Conservation (phyloP, 2,329 filamentous ascomycete genomes). For the Fusarium caatingaense region DNA sequence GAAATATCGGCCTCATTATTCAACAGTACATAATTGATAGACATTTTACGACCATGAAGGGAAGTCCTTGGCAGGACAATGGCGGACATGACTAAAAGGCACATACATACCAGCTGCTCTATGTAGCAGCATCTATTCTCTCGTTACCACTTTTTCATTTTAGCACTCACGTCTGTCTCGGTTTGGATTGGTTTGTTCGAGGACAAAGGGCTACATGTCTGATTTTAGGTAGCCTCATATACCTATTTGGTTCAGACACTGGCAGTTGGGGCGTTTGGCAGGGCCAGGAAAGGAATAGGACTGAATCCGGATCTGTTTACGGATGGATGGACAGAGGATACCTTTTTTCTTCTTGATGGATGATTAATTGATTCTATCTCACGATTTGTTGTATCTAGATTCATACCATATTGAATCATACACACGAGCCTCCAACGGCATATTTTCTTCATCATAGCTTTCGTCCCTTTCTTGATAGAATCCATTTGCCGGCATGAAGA, state of each 20-base stretch:
- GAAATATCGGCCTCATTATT: slow-evolving; percentile 39
- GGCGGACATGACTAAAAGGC: slow-evolving; percentile 27
- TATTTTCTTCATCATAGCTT: slow-evolving; percentile 30
- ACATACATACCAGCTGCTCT: slow-evolving; percentile 26
- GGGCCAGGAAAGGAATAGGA: slow-evolving; percentile 32
- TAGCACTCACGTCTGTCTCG: slow-evolving; percentile 34
- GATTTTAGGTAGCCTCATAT: slow-evolving; percentile 24
- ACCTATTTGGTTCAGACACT: slow-evolving; percentile 13
- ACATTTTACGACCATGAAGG: slow-evolving; percentile 44
- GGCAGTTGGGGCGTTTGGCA: slow-evolving; percentile 43
- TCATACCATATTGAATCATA: slow-evolving; percentile 33
- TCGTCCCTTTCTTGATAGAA: not conserved
- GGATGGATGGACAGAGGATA: slow-evolving; percentile 38
- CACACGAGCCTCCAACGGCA: slow-evolving; percentile 42
- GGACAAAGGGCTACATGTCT: slow-evolving; percentile 22
- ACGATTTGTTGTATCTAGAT: slow-evolving; percentile 47
- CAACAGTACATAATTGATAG: slow-evolving; percentile 51
- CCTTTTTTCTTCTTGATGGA: slow-evolving; percentile 33
- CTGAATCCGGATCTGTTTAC: slow-evolving; percentile 17
- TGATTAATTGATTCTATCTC: slow-evolving; percentile 36
- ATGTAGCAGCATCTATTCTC: slow-evolving; percentile 29
- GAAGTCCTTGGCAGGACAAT: slow-evolving; percentile 31
- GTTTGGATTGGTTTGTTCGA: slow-evolving; percentile 16
- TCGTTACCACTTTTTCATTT: slow-evolving; percentile 26
- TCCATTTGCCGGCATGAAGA: not conserved